Percentiles rank a stretch among this genome's conserved stretches.
Evolutionary conservation across 2,329 filamentous ascomycete species (phyloP).

Genomic region (Ceratocystis colombiana): DNA sequence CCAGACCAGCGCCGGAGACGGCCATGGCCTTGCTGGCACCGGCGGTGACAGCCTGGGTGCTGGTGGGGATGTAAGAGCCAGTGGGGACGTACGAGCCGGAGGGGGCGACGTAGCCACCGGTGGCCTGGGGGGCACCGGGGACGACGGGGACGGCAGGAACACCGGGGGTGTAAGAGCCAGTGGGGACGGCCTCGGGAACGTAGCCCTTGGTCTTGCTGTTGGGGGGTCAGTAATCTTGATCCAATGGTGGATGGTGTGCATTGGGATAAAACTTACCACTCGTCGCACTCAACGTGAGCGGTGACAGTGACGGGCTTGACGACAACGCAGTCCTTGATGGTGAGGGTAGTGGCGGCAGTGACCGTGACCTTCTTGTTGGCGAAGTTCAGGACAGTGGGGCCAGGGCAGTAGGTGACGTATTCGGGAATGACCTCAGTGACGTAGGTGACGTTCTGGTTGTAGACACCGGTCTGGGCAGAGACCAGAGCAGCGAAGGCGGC

Average conservation of each 20-base stretch:
- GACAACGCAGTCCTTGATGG: conserved; percentile 61
- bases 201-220: conserved; percentile 25
- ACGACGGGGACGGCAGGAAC: conserved; percentile 25
- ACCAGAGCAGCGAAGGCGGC: conserved; percentile 42
- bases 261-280: conserved; percentile 38
- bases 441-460: conserved; percentile 45
- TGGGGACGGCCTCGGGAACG: conserved; percentile 27
- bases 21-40: conserved; percentile 48
- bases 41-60: conserved; percentile 40
- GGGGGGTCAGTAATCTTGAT: not conserved
- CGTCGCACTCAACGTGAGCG: conserved; percentile 44
- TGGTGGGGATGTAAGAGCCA: conserved; percentile 37
- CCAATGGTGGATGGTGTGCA: not conserved
- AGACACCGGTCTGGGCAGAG: conserved; percentile 31
- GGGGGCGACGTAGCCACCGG: conserved; percentile 33
- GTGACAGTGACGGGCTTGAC: conserved; percentile 48
- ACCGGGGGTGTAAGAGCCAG: too few relatives aligned
- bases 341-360: conserved; percentile 57
- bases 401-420: conserved; percentile 64
- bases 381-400: conserved; percentile 53
- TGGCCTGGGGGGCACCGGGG: conserved; percentile 27
- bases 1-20: conserved; percentile 50
- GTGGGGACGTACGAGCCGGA: conserved; percentile 29
- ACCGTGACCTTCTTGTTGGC: conserved; percentile 58
- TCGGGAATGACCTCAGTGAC: conserved; percentile 56